Percentiles rank a stretch among this genome's conserved stretches.
These are phyloP conservation scores for Suhomyces taliae DNA, from an alignment of 1,139 yeast species.

Conservation along the genomic window DNA sequence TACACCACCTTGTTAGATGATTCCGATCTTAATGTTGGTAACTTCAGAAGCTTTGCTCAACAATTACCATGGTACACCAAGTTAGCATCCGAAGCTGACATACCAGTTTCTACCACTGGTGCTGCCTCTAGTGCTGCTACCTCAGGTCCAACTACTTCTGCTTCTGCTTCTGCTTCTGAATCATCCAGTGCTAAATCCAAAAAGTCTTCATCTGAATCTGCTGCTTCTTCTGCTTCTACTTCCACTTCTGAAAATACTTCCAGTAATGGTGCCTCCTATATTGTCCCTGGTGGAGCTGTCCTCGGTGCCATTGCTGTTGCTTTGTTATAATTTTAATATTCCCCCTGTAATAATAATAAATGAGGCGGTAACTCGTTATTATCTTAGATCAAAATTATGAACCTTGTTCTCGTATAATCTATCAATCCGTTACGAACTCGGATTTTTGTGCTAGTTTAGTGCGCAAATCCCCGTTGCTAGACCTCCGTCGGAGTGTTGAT, in stretches of 20 bases:
- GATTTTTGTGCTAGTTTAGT: background rate
- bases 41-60: conserved; percentile 37
- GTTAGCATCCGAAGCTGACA: conserved; percentile 22
- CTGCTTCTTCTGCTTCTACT: background rate
- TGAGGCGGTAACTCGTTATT: background rate
- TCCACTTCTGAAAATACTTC: background rate
- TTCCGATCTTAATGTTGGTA: conserved; percentile 18
- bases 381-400: no score
- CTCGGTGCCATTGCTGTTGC: conserved; percentile 39
- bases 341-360: background rate
- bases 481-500: no score
- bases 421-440: background rate
- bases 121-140: conserved; percentile 5
- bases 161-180: conserved; percentile 1
- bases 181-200: background rate
- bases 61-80: conserved; percentile 46
- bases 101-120: conserved; percentile 8
- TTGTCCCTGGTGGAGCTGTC: conserved; percentile 37
- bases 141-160: background rate
- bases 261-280: conserved; percentile 14
- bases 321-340: conserved; percentile 31
- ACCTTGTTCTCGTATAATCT: background rate
- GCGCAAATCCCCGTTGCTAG: no score
- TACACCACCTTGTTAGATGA: conserved; percentile 43
- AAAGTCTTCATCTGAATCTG: conserved; percentile 3